A percentile compares a stretch with the other conserved stretches of the same genome.
These are phyloP conservation scores for Datisca glomerata DNA, from an alignment of 306 rosid species.

Conservation along the genomic window DNA sequence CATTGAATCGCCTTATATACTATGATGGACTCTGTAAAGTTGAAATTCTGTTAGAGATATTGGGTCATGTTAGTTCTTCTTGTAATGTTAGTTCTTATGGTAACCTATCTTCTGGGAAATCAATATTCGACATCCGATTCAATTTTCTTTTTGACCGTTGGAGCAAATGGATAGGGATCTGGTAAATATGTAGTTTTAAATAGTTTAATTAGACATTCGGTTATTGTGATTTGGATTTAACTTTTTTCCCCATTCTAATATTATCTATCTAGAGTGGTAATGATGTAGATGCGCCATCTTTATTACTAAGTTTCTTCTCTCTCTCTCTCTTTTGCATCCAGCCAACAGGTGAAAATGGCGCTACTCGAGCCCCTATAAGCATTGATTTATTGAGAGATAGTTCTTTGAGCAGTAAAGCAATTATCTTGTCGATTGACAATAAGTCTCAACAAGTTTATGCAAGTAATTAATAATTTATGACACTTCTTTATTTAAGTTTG, in stretches of 20 bases:
- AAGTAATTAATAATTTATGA: constrained; percentile 35
- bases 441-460: constrained; percentile 97
- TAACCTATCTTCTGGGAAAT: too few relatives aligned
- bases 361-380: constrained; percentile 90
- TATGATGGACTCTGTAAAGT: too few relatives aligned
- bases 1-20: too few relatives aligned
- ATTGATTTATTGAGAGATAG: constrained; percentile 81
- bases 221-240: constrained; percentile 50
- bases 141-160: too few relatives aligned
- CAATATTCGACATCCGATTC: too few relatives aligned
- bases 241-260: neutral
- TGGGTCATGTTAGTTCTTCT: too few relatives aligned
- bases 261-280: too few relatives aligned
- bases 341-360: constrained; percentile 99
- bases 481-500: neutral
- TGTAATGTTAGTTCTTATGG: too few relatives aligned
- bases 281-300: too few relatives aligned
- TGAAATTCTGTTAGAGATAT: too few relatives aligned
- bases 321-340: constrained; percentile 29
- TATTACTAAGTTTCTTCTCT: neutral
- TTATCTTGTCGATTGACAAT: constrained; percentile 82
- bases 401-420: constrained; percentile 87
- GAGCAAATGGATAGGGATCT: constrained; percentile 86
- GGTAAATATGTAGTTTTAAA: constrained; percentile 93
- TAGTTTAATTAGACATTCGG: constrained; percentile 95